Base-by-base conservation (phyloP, 23 red algal species). In the Porphyridium purpureum region DNA sequence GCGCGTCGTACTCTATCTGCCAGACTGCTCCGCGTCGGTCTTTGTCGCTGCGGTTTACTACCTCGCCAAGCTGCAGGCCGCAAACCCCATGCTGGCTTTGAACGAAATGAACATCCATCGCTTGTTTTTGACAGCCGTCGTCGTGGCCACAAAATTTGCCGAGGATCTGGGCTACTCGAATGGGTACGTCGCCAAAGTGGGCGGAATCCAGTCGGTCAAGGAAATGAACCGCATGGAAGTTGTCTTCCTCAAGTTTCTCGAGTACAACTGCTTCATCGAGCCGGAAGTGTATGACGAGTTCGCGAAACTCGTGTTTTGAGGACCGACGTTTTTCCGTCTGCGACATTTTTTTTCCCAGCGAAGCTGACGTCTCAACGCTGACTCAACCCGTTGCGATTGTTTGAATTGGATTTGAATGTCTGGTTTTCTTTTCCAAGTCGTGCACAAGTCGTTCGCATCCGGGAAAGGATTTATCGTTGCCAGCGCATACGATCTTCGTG, bases 81-180 rank as follows among this genome's bases (percentile, higher is more conserved):
- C 52, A 3, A 54, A 67, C 27, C n/a, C 27, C 1, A 29, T 21
- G 7, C 64, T 81, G 0, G 36, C 40, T 17, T 19, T 81, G 8
- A 59, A 47, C 9, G 26, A 54, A 9, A 69, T 69, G 28, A 93
- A 81, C 36, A 62, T 80, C 34, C 86, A 93, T 61, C 86, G 86
- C 5, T 41, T 93, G 28, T 51, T 93, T 27, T 54, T 93, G 19
- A 83, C 86, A 8, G 62, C 69, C 7, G 53, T 93, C 24, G 76
- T 75, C 6, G 23, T 93, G 33, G 75, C 86, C 5, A 72, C 69
- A 50, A 93, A 93, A 36, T 69, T 64, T 21, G 56, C 83, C 53
- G 86, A 93, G 50, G 86, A 93, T 50, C 66, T 68, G 33, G 75
- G 66, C 27, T 93, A 82, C 53, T 51, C 68, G 14, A 82, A 76